Evolutionary conservation across 1,284 basidiomycete genomes (phyloP), one percentile per base, ranked within the genome.

Genomic region (Heterobasidion occidentale): DNA sequence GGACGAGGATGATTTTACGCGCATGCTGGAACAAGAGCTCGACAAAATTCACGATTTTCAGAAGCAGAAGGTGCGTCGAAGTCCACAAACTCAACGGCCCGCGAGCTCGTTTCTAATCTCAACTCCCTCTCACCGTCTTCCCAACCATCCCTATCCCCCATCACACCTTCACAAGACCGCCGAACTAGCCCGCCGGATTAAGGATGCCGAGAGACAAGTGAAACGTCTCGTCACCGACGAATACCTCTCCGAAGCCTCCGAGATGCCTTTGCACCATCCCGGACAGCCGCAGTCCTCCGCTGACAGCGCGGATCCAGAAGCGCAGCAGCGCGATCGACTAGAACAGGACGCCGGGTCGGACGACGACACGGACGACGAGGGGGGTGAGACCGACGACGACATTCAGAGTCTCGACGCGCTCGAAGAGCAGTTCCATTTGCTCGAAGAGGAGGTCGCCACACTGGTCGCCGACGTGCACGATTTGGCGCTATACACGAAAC

Each of bases 401-500:
- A 77, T 76, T 19, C 81, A 88, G 59, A 88, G 87, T 49, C 77
- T 84, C 46, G 90, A 91, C 62, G 84, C 87, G 17, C 81, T 91
- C 27, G 95, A 98, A 67, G 92, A 94, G 61, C 81, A 88, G 45
- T 99, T 98, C 70, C 84, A 90, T 60, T 82, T 82, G 48, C 77
- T 99, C 36, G 95, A 99, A 72, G 95, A 98, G 67, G 92, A 97
- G 67, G 92, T 99, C 33, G 95, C 96, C 0, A 90, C 86, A 50
- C 84, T 99, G 56, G 96, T 99, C 33, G 96, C 97, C 2, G 97
- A 99, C 67, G 96, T 99, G 8, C 97, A 99, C 69, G 97, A 99
- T 71, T 80, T 99, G 34, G 95, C 96, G 11, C 75, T 96, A 55
- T 96, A 94, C 71, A 90, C 91, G 6, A 98, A 98, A 72, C 81